Percentiles rank a stretch among this genome's conserved stretches.
These are phyloP conservation scores for Coriaria nepalensis DNA, from an alignment of 306 rosid genomes.

Conservation along the genomic window DNA sequence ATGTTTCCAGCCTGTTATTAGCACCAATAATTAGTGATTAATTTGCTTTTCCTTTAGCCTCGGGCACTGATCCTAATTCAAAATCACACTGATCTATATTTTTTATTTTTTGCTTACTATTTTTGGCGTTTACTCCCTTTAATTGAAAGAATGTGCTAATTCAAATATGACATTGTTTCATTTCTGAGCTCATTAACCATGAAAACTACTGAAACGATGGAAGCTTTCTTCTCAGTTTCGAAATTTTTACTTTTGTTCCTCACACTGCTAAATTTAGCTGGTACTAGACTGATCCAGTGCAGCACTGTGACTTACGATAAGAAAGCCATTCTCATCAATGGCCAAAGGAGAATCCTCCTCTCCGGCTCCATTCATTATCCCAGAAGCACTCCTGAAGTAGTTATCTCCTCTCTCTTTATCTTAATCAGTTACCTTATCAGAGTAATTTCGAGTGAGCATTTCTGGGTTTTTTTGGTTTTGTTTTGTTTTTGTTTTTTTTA, in stretches of 20 bases:
- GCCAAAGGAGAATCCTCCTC: constrained; percentile 66
- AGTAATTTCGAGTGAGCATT: not conserved
- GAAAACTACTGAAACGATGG: constrained; percentile 29
- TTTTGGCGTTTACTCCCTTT: no score
- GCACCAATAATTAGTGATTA: no score
- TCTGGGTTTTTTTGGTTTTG: constrained; percentile 12
- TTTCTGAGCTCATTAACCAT: constrained; percentile 1
- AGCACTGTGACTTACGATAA: constrained; percentile 57
- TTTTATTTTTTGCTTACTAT: no score
- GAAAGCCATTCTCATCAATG: constrained; percentile 76
- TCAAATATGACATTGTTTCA: not conserved
- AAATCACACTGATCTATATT: no score
- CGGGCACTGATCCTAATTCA: no score
- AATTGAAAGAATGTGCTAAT: no score
- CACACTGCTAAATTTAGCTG: constrained; percentile 21
- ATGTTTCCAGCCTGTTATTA: no score
- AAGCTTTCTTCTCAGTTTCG: constrained; percentile 36
- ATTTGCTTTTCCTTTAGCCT: no score
- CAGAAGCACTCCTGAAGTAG: constrained; percentile 83
- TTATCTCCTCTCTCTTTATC: not conserved
- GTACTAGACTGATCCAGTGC: constrained; percentile 35
- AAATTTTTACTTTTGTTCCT: constrained; percentile 28
- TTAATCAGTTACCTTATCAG: not conserved
- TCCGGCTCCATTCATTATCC: constrained; percentile 99
- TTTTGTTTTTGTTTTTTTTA: not conserved